phyloP scores from a whole-genome alignment of 768 basidiomycete species.

The Hypholoma sublateritium region DNA sequence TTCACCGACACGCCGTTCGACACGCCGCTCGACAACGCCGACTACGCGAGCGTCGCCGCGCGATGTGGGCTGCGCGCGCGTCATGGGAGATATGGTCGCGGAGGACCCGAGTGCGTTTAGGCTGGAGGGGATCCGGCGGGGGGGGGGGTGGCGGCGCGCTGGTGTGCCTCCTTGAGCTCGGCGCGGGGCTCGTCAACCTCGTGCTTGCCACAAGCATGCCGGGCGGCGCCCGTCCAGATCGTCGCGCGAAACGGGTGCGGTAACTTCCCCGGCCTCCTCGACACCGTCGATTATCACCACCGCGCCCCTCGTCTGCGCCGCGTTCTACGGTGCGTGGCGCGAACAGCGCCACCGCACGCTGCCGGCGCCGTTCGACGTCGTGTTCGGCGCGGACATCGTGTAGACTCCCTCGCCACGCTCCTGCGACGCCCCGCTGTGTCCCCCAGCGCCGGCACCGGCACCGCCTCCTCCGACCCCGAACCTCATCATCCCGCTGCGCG shows the following conservation, averaged over 20 bases:
- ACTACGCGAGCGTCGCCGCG: conserved; percentile 73
- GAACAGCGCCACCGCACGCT: conserved; percentile 17
- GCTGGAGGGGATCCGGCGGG: background rate
- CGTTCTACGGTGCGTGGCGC: conserved; percentile 20
- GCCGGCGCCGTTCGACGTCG: conserved; percentile 56
- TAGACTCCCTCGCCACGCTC: conserved; percentile 59
- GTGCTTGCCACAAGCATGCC: conserved; percentile 35
- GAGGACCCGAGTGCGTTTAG: conserved; percentile 40
- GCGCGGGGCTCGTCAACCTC: conserved; percentile 79
- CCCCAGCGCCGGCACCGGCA: background rate
- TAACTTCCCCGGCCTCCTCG: conserved; percentile 43
- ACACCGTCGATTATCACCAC: conserved; percentile 15
- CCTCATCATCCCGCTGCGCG: conserved; percentile 74
- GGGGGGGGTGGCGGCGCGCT: background rate
- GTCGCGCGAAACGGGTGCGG: conserved; percentile 59
- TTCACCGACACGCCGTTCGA: conserved; percentile 71
- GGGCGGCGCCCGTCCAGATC: conserved; percentile 30
- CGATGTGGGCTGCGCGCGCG: conserved; percentile 86
- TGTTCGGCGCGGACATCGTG: conserved; percentile 82
- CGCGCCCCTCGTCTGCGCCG: conserved; percentile 63
- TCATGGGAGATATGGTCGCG: conserved; percentile 74
- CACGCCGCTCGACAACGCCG: conserved; percentile 56
- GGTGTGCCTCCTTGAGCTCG: conserved; percentile 70
- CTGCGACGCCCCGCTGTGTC: conserved; percentile 34
- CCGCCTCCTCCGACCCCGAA: conserved; percentile 28